These are phyloP conservation scores for Hirsutella thompsonii DNA, from an alignment of 2,329 filamentous ascomycete genomes.

Conservation along the genomic window DNA sequence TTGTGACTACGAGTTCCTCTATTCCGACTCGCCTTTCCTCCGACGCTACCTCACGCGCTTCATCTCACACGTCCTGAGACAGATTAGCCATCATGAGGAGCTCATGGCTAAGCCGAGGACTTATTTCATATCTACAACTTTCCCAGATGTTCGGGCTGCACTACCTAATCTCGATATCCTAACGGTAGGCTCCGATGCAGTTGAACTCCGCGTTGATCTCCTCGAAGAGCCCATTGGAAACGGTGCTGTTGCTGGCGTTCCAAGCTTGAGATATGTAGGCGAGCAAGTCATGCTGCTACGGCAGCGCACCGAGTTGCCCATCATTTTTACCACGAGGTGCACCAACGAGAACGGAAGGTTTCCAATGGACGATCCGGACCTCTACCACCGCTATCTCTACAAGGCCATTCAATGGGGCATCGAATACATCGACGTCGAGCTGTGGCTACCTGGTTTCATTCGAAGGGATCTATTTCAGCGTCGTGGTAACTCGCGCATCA, in stretches of 20 bases:
- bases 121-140: slow-evolving; percentile 79
- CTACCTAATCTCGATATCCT: slow-evolving; percentile 77
- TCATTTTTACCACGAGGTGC: slow-evolving; percentile 79
- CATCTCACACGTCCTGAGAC: slow-evolving; percentile 65
- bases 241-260: slow-evolving; percentile 49
- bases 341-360: slow-evolving; percentile 73
- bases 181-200: slow-evolving; percentile 74
- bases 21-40: slow-evolving; percentile 59
- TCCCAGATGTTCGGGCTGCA: slow-evolving; percentile 72
- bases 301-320: slow-evolving; percentile 75
- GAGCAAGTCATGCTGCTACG: slow-evolving; percentile 76
- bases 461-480: slow-evolving; percentile 52
- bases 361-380: slow-evolving; percentile 63
- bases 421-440: slow-evolving; percentile 80
- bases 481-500: slow-evolving; percentile 70
- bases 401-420: slow-evolving; percentile 80
- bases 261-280: slow-evolving; percentile 72
- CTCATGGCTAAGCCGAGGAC: slow-evolving; percentile 67
- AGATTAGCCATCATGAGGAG: slow-evolving; percentile 65
- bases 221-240: slow-evolving; percentile 57
- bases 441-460: slow-evolving; percentile 73
- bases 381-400: slow-evolving; percentile 71
- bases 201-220: slow-evolving; percentile 75
- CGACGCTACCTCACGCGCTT: slow-evolving; percentile 68
- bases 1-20: slow-evolving; percentile 81